These are phyloP conservation scores for Pythium phragmiticola DNA, from an alignment of 352 stramenopile species.

Conservation along the genomic window DNA sequence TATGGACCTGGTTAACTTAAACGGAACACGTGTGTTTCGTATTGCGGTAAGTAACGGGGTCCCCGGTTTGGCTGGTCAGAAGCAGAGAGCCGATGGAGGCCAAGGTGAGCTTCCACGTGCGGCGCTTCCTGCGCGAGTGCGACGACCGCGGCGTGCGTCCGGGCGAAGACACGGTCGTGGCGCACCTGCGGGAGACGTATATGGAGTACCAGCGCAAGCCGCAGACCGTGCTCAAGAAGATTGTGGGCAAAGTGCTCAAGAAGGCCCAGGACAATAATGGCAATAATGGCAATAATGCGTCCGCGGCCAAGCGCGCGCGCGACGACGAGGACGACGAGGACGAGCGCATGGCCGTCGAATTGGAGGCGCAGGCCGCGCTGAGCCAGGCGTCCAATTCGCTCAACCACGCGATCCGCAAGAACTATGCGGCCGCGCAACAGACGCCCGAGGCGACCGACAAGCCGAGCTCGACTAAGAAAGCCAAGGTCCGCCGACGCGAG, in stretches of 20 bases:
- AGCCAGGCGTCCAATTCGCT: slow-evolving; percentile 49
- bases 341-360: slow-evolving; percentile 48
- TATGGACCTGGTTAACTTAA: slow-evolving; percentile 5
- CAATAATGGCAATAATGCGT: neutral
- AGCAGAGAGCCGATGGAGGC: slow-evolving; percentile 52
- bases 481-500: slow-evolving; percentile 54
- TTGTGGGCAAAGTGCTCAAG: slow-evolving; percentile 73
- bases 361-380: slow-evolving; percentile 44
- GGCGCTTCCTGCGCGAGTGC: slow-evolving; percentile 79
- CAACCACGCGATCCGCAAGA: slow-evolving; percentile 77
- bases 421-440: slow-evolving; percentile 54
- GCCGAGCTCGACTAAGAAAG: slow-evolving; percentile 49
- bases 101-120: slow-evolving; percentile 87
- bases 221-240: slow-evolving; percentile 56
- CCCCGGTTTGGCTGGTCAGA: slow-evolving; percentile 10
- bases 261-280: slow-evolving; percentile 31
- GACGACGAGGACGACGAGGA: slow-evolving; percentile 64
- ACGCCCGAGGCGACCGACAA: slow-evolving; percentile 16
- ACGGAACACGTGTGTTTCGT: neutral
- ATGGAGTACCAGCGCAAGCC: slow-evolving; percentile 87
- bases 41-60: neutral
- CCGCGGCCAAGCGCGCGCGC: slow-evolving; percentile 53
- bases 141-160: slow-evolving; percentile 57
- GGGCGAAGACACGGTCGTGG: slow-evolving; percentile 59
- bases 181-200: slow-evolving; percentile 71